Evolutionary conservation across 108 stramenopile species (phyloP), one percentile per base, ranked within the genome.

Genomic region (Poteriospumella lacustris): DNA sequence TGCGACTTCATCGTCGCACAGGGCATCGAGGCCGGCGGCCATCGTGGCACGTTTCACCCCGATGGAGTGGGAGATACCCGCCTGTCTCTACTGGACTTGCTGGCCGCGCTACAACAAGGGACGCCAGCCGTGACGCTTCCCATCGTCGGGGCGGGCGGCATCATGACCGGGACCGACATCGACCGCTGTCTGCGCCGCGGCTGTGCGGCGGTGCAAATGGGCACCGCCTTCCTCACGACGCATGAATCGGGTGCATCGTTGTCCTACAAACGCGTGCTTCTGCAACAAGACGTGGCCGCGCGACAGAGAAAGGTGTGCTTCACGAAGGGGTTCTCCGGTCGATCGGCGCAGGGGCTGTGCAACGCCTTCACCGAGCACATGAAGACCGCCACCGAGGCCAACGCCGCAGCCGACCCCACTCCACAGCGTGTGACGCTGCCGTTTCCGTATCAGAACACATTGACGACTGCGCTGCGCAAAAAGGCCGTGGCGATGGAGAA

Each of bases 1-100:
- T 60, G 41, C 3, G 78, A 79, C 26, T 39, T 44, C 47, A 75
- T 79, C 26, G 39, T 79, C 15, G 72, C 73, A 24, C 78, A 79
- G 26, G 78, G 78, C 19, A 68, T 68, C 1, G 78, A 79, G 58
- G 78, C 78, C 31, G 78, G 78, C 3, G 78, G 78, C 5, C 78
- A 79, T 44, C 69, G 78, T 12, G 78, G 70, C 12, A 68, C 70
- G n/a, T 79, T 77, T 60, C 62, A 64, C 29, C 59, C 59, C 62
- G 42, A 41, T 2, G 62, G 62, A 52, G 15, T 9, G 9, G 47
- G 19, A 15, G 47, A 52, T 52, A n/a, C n/a, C n/a, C n/a, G n/a
- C n/a, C n/a, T n/a, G 47, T 75, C 73, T 12, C 62, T 67, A 2
- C 59, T 77, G 0, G 64, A 44, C 29, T 56, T 44, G 19, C 19